Evolutionary conservation across 2,329 filamentous ascomycete genomes (phyloP).

Genomic region (Aspergillus terreus): DNA sequence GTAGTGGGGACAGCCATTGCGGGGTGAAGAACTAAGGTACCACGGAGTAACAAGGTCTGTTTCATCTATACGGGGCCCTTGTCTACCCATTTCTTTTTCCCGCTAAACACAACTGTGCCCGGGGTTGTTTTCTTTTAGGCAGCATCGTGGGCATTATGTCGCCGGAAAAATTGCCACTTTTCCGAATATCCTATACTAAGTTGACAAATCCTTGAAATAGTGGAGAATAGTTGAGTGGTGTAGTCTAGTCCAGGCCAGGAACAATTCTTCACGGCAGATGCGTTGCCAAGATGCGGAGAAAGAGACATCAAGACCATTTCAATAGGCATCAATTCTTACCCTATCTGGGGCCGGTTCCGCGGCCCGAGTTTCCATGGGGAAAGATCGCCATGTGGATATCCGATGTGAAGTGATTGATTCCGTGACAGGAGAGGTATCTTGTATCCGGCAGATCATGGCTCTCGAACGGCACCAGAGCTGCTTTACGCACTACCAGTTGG

Average conservation of each 20-base stretch:
- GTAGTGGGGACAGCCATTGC: background rate
- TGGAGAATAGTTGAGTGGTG: too few species aligned
- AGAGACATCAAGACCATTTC: background rate
- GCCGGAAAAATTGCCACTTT: too few species aligned
- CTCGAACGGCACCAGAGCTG: too few species aligned
- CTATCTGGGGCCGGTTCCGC: conserved; percentile 4
- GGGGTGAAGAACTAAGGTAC: conserved; percentile 1
- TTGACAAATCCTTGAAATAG: too few species aligned
- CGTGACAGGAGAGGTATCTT: background rate
- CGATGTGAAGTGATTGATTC: background rate
- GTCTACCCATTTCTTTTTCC: background rate
- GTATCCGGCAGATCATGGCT: too few species aligned
- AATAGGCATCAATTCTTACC: background rate
- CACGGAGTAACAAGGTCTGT: conserved; percentile 2
- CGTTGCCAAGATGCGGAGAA: conserved; percentile 5
- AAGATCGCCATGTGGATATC: background rate
- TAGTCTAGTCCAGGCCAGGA: background rate
- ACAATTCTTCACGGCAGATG: background rate
- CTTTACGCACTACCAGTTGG: too few species aligned
- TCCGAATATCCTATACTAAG: too few species aligned
- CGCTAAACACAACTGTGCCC: background rate
- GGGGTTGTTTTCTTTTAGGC: background rate
- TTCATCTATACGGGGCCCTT: conserved; percentile 3
- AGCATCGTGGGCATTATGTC: too few species aligned
- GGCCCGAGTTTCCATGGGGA: conserved; percentile 8